Percentiles rank a stretch among this genome's conserved stretches.
phyloP scores from a whole-genome alignment of 495 filamentous ascomycete genomes.

The Hypomontagnella monticulosa region DNA sequence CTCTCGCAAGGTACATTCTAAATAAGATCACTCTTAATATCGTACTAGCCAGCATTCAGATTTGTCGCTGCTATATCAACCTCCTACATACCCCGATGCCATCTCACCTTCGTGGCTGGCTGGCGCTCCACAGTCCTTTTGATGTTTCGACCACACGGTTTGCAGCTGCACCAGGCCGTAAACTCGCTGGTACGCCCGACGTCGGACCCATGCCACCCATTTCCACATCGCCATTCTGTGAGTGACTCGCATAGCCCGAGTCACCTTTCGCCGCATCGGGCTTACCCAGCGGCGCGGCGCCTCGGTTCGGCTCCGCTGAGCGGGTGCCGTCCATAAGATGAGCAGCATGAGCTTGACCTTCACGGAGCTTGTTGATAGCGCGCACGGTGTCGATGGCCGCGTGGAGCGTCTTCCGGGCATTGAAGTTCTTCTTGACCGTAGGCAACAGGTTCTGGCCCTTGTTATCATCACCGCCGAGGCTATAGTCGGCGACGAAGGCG shows the following conservation, averaged over 20 bases:
- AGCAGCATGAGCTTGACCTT: constrained; percentile 66
- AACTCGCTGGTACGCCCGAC: constrained; percentile 40
- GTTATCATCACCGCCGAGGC: constrained; percentile 47
- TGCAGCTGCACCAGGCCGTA: constrained; percentile 46
- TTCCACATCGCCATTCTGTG: constrained; percentile 46
- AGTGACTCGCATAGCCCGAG: constrained; percentile 53
- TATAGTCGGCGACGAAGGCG: constrained; percentile 77
- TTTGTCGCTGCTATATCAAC: not conserved
- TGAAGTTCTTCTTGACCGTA: constrained; percentile 98
- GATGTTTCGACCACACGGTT: constrained; percentile 49
- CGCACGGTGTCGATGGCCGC: constrained; percentile 97
- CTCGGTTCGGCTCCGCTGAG: constrained; percentile 50
- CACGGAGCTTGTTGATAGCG: constrained; percentile 96
- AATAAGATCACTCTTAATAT: constrained; percentile 5
- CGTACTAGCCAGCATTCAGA: not conserved
- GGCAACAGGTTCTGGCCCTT: constrained; percentile 79
- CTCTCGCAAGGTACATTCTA: constrained; percentile 36
- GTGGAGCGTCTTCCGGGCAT: constrained; percentile 90
- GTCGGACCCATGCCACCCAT: constrained; percentile 50
- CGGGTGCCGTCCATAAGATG: constrained; percentile 75
- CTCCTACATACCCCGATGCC: not conserved
- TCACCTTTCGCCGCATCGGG: constrained; percentile 49
- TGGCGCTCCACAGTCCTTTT: constrained; percentile 50
- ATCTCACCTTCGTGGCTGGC: constrained; percentile 41
- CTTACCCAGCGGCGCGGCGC: constrained; percentile 37